Evolutionary conservation across 2,329 filamentous ascomycete genomes (phyloP).

Genomic region (Stagonosporopsis cucurbitacearum): DNA sequence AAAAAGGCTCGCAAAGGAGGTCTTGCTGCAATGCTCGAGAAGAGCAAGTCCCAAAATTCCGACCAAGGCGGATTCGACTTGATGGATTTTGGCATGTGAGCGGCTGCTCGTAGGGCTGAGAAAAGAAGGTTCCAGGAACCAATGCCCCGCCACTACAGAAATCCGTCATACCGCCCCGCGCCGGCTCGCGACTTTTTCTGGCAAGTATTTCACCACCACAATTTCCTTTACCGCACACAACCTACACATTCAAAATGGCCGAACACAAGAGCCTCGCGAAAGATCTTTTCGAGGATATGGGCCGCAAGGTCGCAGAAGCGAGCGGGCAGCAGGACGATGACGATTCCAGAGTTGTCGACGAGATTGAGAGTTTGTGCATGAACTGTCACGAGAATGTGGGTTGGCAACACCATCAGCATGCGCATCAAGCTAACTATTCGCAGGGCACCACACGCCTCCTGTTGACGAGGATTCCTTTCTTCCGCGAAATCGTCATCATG

Average conservation of each 20-base stretch:
- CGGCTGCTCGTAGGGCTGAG: constrained; percentile 38
- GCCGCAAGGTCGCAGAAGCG: constrained; percentile 54
- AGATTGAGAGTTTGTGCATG: constrained; percentile 62
- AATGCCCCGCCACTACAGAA: constrained; percentile 19
- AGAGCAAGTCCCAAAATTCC: constrained; percentile 48
- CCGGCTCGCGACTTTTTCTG: constrained; percentile 11
- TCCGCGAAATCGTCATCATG: constrained; percentile 97
- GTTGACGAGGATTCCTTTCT: constrained; percentile 92
- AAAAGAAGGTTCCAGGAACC: constrained; percentile 17
- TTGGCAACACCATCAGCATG: not conserved
- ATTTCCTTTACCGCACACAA: constrained; percentile 1
- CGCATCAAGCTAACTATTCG: constrained; percentile 20
- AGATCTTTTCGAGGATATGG: constrained; percentile 61
- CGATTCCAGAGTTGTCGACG: constrained; percentile 57
- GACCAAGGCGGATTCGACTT: constrained; percentile 54
- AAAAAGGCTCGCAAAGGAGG: constrained; percentile 62
- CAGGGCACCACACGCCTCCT: constrained; percentile 86
- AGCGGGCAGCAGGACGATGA: constrained; percentile 45
- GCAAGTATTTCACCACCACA: constrained; percentile 1
- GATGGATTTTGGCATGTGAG: constrained; percentile 61
- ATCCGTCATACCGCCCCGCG: constrained; percentile 27
- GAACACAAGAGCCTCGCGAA: constrained; percentile 49
- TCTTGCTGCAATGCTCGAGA: constrained; percentile 61
- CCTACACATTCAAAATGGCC: constrained; percentile 36
- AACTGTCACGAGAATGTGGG: constrained; percentile 60